Conservation (phyloP, 1,284 basidiomycete genomes). For the Ceratobasidium papillatum region DNA sequence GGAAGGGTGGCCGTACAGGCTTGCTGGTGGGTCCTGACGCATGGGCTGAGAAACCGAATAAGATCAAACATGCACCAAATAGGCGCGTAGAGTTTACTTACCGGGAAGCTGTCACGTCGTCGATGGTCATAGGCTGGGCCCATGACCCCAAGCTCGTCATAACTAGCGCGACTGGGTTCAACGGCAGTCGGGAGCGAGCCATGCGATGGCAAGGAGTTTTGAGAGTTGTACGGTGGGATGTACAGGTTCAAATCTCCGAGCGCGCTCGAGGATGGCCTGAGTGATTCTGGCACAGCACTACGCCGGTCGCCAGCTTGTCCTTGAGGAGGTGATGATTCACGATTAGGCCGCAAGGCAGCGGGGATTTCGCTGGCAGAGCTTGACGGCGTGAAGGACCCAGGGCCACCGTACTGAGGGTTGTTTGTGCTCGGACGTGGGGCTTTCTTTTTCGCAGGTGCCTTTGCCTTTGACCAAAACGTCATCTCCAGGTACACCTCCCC, state of each 20-base stretch:
- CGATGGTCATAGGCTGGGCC: constrained; percentile 52
- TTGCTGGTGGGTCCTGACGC: constrained; percentile 5
- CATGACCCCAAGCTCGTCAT: constrained; percentile 69
- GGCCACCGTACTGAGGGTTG: constrained; percentile 75
- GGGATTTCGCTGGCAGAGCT: constrained; percentile 53
- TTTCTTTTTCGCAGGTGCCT: constrained; percentile 72
- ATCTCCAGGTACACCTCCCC: constrained; percentile 94
- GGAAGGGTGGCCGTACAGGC: constrained; percentile 11
- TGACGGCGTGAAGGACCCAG: constrained; percentile 73
- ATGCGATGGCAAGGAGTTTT: constrained; percentile 28
- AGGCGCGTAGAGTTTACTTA: constrained; percentile 53
- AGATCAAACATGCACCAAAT: constrained; percentile 33
- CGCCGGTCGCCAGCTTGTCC: constrained; percentile 42
- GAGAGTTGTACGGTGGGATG: constrained; percentile 69
- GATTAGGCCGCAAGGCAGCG: constrained; percentile 45
- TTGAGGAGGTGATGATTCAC: constrained; percentile 18
- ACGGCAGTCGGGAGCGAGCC: constrained; percentile 52
- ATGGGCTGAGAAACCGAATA: constrained; percentile 1
- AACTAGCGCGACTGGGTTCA: constrained; percentile 66
- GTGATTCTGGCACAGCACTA: constrained; percentile 62
- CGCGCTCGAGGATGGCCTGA: constrained; percentile 65
- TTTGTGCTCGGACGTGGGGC: constrained; percentile 60
- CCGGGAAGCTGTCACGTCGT: constrained; percentile 70
- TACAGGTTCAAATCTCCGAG: constrained; percentile 73
- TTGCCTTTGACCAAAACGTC: constrained; percentile 94